Percentiles rank a stretch among this genome's conserved stretches.
phyloP scores from a whole-genome alignment of 2,329 filamentous ascomycete species.

The Diplodia scrobiculata region DNA sequence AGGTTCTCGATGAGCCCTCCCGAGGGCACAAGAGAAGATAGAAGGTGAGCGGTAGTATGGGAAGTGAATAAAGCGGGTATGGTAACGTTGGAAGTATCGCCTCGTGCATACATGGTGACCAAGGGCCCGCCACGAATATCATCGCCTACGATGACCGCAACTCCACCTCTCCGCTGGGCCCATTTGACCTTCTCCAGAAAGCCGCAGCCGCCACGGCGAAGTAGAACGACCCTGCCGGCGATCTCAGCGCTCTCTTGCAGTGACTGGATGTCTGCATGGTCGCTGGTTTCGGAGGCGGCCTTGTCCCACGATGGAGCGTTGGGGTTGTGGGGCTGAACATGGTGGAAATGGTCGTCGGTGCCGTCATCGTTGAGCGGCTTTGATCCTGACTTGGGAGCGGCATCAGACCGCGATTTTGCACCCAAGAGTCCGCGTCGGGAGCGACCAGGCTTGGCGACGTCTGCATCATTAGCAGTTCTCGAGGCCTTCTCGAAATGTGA shows the following conservation, averaged over 20 bases:
- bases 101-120: conserved; percentile 97
- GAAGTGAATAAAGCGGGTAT: conserved; percentile 96
- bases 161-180: conserved; percentile 86
- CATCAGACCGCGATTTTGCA: neutral
- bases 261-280: conserved; percentile 85
- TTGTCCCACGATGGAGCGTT: conserved; percentile 36
- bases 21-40: conserved; percentile 81
- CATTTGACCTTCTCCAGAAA: conserved; percentile 97
- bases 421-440: conserved; percentile 1
- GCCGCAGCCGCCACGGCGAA: conserved; percentile 91
- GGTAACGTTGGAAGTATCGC: conserved; percentile 90
- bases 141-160: conserved; percentile 91
- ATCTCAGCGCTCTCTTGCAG: conserved; percentile 92
- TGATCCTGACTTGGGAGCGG: neutral
- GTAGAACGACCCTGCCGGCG: conserved; percentile 83
- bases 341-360: conserved; percentile 81
- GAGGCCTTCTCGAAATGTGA: conserved; percentile 45
- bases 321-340: conserved; percentile 47
- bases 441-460: neutral
- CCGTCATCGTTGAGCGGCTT: conserved; percentile 61
- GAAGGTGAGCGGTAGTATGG: conserved; percentile 86
- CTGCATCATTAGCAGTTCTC: conserved; percentile 8
- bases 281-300: conserved; percentile 31
- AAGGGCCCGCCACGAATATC: conserved; percentile 84
- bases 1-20: conserved; percentile 62